Conservation (phyloP, 2,329 filamentous ascomycete genomes). For the Colletotrichum australisinense region DNA sequence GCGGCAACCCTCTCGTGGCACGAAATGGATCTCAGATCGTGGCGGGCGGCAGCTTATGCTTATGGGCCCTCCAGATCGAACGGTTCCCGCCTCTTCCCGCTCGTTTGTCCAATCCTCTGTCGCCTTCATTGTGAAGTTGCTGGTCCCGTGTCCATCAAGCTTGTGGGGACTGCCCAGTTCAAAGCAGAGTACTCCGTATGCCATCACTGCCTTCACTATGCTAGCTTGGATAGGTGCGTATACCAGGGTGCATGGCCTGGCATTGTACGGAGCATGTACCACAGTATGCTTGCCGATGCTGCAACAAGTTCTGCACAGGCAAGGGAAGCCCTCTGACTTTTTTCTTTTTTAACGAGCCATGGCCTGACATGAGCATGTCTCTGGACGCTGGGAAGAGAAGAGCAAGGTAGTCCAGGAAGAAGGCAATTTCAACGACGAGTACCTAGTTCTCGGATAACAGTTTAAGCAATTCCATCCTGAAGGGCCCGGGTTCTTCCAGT, state of each 20-base stretch:
- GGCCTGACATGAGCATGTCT: conserved; percentile 12
- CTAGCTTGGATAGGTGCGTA: neutral
- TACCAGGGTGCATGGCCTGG: neutral
- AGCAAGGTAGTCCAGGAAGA: neutral
- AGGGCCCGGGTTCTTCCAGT: neutral
- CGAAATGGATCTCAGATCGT: conserved; percentile 29
- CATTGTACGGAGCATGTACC: neutral
- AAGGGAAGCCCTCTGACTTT: neutral
- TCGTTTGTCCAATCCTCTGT: neutral
- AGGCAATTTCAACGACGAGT: conserved; percentile 12
- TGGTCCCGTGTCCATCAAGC: neutral
- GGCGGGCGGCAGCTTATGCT: conserved; percentile 17
- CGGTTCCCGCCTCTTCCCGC: conserved; percentile 15
- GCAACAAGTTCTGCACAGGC: conserved; percentile 13
- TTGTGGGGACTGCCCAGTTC: neutral
- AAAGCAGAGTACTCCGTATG: neutral
- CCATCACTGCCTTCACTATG: neutral
- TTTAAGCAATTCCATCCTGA: neutral
- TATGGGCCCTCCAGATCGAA: conserved; percentile 19
- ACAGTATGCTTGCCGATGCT: neutral
- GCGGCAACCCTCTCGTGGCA: conserved; percentile 14
- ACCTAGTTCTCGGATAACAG: conserved; percentile 23
- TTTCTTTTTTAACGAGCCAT: conserved; percentile 2
- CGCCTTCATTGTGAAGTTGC: neutral
- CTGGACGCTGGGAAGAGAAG: neutral